phyloP scores from a whole-genome alignment of 352 stramenopile genomes.

The Globisporangium echinulatum region DNA sequence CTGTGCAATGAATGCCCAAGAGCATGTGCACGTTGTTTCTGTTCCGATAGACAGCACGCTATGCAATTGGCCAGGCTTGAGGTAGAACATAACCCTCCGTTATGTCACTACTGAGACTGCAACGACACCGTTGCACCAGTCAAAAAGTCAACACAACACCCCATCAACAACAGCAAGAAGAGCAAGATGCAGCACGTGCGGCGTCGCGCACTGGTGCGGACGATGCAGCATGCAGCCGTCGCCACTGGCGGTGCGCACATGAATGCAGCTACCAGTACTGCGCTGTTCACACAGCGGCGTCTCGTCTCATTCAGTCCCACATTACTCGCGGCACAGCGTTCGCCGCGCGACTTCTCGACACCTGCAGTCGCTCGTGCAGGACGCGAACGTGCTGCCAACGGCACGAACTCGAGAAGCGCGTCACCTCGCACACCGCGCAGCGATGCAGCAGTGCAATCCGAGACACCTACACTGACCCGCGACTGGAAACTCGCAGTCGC shows the following conservation, averaged over 20 bases:
- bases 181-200: background rate
- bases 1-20: no score
- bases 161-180: background rate
- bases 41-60: no score
- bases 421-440: background rate
- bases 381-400: background rate
- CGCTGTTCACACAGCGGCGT: background rate
- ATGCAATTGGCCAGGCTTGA: no score
- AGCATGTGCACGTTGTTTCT: no score
- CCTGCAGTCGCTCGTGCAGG: background rate
- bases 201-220: slow-evolving; percentile 6
- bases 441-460: background rate
- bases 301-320: slow-evolving; percentile 1
- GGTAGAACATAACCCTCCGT: no score
- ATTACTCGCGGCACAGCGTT: background rate
- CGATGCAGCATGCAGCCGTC: slow-evolving; percentile 1
- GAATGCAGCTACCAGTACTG: background rate
- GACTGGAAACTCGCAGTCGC: slow-evolving; percentile 43
- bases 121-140: no score
- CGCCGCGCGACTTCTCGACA: background rate
- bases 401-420: background rate
- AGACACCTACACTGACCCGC: background rate
- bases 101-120: no score
- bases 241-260: background rate
- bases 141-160: background rate